A percentile compares a stretch with the other conserved stretches of the same genome.
phyloP scores from a whole-genome alignment of 257 asterid genomes.

The Echites panduratus region DNA sequence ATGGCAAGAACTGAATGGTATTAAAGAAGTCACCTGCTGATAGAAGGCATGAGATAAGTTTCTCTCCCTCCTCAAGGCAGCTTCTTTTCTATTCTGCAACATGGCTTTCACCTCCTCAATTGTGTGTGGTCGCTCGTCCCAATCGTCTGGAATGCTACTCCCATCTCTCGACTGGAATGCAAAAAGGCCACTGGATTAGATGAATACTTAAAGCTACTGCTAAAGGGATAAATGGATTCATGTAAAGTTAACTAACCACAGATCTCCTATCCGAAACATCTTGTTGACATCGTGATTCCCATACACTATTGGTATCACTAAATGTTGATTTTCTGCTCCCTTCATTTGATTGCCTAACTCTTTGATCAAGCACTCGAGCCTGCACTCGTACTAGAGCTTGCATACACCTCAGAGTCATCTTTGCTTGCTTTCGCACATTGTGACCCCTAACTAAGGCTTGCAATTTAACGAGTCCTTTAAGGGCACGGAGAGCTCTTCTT shows the following conservation, averaged over 20 bases:
- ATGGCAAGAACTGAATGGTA: not conserved
- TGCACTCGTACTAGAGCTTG: conserved; percentile 87
- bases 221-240: not conserved
- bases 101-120: conserved; percentile 69
- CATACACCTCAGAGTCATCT: conserved; percentile 86
- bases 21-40: conserved; percentile 45
- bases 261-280: conserved; percentile 57
- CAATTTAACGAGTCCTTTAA: conserved; percentile 82
- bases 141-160: conserved; percentile 42
- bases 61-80: conserved; percentile 49
- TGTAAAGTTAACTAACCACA: conserved; percentile 30
- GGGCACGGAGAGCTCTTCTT: conserved; percentile 76
- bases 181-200: too few relatives aligned
- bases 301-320: conserved; percentile 52
- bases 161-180: conserved; percentile 16
- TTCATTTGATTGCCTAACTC: conserved; percentile 71
- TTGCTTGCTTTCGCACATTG: conserved; percentile 81
- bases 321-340: conserved; percentile 72
- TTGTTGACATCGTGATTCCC: conserved; percentile 58
- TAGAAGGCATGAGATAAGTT: conserved; percentile 61
- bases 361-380: conserved; percentile 81
- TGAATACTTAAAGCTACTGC: not conserved
- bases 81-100: conserved; percentile 67
- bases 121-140: conserved; percentile 70
- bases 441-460: conserved; percentile 97